These are phyloP conservation scores for Baeospora myosura DNA, from an alignment of 1,284 basidiomycete species.

Conservation along the genomic window DNA sequence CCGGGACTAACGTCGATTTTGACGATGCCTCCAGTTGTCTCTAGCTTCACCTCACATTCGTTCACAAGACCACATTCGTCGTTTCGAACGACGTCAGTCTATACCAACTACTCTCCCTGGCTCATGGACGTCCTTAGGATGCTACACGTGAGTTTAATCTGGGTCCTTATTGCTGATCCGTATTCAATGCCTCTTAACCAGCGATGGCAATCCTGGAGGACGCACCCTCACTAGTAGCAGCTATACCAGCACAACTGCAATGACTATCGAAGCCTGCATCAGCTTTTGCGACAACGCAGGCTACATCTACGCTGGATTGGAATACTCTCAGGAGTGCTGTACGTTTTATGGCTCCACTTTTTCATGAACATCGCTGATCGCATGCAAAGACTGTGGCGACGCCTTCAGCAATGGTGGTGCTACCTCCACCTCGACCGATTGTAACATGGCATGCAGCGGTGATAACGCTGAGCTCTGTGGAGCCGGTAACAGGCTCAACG, in stretches of 20 bases:
- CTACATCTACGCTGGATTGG: slow-evolving; percentile 58
- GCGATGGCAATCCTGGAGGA: slow-evolving; percentile 41
- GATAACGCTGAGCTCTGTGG: slow-evolving; percentile 54
- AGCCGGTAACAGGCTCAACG: slow-evolving; percentile 45
- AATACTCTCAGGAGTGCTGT: slow-evolving; percentile 35
- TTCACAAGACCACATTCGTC: background rate
- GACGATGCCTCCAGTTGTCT: background rate
- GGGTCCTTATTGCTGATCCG: slow-evolving; percentile 4
- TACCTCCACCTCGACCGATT: slow-evolving; percentile 42
- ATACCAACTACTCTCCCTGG: slow-evolving; percentile 37
- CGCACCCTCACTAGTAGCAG: slow-evolving; percentile 45
- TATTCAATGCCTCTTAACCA: background rate
- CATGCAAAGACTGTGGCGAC: slow-evolving; percentile 42
- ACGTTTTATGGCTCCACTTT: background rate
- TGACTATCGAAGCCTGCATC: slow-evolving; percentile 63
- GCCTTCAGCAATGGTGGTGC: slow-evolving; percentile 38
- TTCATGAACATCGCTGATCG: background rate
- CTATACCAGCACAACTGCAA: slow-evolving; percentile 38
- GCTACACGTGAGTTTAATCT: slow-evolving; percentile 46
- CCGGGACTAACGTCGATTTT: background rate
- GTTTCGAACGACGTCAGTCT: slow-evolving; percentile 32
- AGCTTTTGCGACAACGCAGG: slow-evolving; percentile 43
- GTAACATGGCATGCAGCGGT: slow-evolving; percentile 57
- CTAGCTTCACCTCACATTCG: background rate
- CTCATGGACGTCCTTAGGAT: slow-evolving; percentile 55